phyloP scores from a whole-genome alignment of 192 early-diverging fungal species.

The Linnemannia exigua region DNA sequence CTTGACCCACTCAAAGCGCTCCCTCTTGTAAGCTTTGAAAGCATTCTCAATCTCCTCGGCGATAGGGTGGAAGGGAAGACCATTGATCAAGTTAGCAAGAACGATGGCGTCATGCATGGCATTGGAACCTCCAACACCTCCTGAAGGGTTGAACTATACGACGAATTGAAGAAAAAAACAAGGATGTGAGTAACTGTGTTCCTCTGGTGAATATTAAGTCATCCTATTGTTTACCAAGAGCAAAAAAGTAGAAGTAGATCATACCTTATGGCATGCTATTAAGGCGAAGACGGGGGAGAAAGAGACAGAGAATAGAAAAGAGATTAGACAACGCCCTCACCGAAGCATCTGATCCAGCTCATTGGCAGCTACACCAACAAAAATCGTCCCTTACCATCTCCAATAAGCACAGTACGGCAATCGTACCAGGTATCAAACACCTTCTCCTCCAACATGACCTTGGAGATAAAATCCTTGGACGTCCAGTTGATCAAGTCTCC shows the following conservation, averaged over 20 bases:
- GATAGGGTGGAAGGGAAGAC: not conserved
- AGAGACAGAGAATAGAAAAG: not conserved
- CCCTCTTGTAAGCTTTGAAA: constrained; percentile 9
- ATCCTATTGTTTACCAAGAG: too few species aligned
- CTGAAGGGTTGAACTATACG: not conserved
- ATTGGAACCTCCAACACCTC: not conserved
- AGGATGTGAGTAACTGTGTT: not conserved
- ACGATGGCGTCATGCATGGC: constrained; percentile 21
- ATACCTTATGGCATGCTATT: constrained; percentile 24
- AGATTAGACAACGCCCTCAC: not conserved
- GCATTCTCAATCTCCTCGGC: not conserved
- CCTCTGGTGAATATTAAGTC: too few species aligned
- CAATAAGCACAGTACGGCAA: constrained; percentile 14
- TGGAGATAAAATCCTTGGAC: not conserved
- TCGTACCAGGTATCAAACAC: constrained; percentile 27
- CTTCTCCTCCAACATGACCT: constrained; percentile 25
- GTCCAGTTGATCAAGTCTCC: constrained; percentile 14
- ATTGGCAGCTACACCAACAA: too few species aligned
- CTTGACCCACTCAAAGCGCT: constrained; percentile 22
- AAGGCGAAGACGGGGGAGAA: not conserved
- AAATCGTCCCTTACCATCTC: constrained; percentile 18
- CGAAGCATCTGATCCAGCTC: too few species aligned
- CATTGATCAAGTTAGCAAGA: constrained; percentile 8
- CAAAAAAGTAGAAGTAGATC: not conserved
- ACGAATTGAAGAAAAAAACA: not conserved